Base-by-base conservation (phyloP, 169 alveolate species). In the Fabrea salina region DNA sequence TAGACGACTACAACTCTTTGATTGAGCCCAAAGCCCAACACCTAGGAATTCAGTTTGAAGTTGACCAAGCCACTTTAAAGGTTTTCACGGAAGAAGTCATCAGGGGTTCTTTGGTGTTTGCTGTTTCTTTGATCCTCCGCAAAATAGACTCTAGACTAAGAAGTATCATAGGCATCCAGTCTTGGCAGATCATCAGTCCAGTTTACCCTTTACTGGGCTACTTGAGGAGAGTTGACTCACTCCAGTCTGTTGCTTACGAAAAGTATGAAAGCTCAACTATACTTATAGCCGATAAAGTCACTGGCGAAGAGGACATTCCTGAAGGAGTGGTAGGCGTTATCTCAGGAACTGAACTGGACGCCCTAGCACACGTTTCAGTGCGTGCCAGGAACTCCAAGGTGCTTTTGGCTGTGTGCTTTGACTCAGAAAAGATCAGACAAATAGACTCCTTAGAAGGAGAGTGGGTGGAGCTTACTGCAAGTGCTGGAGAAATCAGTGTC, bases 261-360 rank as follows among this genome's bases (percentile, higher is more conserved):
- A 86, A 83, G 58, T 89, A 88, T 66, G 86, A 84, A 44, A 88
- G 88, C 37, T 88, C 93, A 13, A 91, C 96, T 39, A 82, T 94
- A 40, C 84, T 94, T 40, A 85, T 91, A n/a, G 80, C 92, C 35
- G 93, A 89, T 43, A 92, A 87, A 39, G 94, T 94, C 19, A 78
- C 96, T 44, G 98, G 98, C 2, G 97, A 95, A 49, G 98, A 95
- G 80, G 98, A 95, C 79, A 92, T 95, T 7, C 98, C 98, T 8
- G 88, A 82, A 43, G 95, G 95, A 50, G 97, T 93, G 16, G 82
- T 77, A 40, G 96, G 95, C 22, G 89, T 95, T 40, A 83, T 95
- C 16, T 86, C 96, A n/a, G 83, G 91, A 41, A 89, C 96, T 41
- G 95, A 91, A 51, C 92, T 85, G 76, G 98, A 95, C 85, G 92